These are phyloP conservation scores for Colletotrichum somersetense DNA, from an alignment of 2,329 filamentous ascomycete genomes.

Conservation along the genomic window DNA sequence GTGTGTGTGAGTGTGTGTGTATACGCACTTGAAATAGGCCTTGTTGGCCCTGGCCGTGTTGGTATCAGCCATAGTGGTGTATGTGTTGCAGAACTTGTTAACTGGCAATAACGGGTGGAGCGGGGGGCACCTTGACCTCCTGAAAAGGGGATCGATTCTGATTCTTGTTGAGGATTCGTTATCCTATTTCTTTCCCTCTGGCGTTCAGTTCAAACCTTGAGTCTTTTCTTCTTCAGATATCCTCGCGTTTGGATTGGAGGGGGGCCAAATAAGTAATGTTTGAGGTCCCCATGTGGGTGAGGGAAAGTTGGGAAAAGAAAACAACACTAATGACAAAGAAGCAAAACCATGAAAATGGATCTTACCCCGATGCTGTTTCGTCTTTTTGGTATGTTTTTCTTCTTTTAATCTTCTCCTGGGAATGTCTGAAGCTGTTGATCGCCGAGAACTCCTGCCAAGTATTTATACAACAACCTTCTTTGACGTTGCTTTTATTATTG, in stretches of 20 bases:
- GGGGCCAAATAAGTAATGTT: slow-evolving; percentile 1
- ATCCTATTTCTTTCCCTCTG: background rate
- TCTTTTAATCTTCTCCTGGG: background rate
- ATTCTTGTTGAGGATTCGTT: background rate
- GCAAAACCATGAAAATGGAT: background rate
- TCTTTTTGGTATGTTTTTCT: background rate
- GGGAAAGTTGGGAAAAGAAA: background rate
- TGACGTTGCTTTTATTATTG: slow-evolving; percentile 20
- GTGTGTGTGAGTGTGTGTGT: background rate
- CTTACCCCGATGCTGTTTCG: background rate
- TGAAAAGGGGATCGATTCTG: background rate
- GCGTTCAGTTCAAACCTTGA: slow-evolving; percentile 29
- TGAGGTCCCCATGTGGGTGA: no score
- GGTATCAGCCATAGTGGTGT: slow-evolving; percentile 1
- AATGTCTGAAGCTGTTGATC: background rate
- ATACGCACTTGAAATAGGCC: slow-evolving; percentile 42
- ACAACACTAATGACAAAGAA: background rate
- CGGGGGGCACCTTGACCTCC: no score
- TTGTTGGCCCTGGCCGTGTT: slow-evolving; percentile 41
- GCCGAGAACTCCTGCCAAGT: background rate
- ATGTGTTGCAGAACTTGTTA: background rate
- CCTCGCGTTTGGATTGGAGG: slow-evolving; percentile 30
- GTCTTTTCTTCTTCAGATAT: slow-evolving; percentile 40
- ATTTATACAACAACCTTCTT: background rate
- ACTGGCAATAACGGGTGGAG: background rate